Evolutionary conservation across 257 asterid genomes (phyloP).

Genomic region (Solanum pimpinellifolium): DNA sequence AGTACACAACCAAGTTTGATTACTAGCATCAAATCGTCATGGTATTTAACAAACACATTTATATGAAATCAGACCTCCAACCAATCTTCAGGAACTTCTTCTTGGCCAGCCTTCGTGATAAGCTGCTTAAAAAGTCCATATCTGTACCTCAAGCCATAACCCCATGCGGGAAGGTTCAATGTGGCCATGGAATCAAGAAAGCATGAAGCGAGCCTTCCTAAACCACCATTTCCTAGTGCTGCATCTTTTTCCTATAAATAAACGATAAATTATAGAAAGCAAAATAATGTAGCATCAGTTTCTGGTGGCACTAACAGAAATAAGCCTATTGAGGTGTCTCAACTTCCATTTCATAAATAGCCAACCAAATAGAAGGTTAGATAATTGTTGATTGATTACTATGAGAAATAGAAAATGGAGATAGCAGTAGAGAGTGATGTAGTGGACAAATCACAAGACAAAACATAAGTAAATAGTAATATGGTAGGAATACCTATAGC

Average conservation of each 20-base stretch:
- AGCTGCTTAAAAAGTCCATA: conserved; percentile 92
- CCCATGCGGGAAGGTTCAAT: conserved; percentile 96
- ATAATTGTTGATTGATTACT: background rate
- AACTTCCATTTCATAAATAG: background rate
- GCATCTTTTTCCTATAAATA: conserved; percentile 88
- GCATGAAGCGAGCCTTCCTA: conserved; percentile 99
- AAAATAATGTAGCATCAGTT: background rate
- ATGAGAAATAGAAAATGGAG: background rate
- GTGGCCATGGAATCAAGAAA: conserved; percentile 99
- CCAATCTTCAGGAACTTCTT: conserved; percentile 94
- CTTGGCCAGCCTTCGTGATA: conserved; percentile 81
- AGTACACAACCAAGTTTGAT: conserved; percentile 5
- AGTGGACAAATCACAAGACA: background rate
- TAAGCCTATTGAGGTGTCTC: background rate
- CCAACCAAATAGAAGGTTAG: background rate
- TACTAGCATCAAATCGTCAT: background rate
- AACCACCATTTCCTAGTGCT: conserved; percentile 99
- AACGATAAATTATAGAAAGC: background rate
- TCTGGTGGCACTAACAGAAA: background rate
- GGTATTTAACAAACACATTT: background rate
- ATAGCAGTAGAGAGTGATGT: background rate
- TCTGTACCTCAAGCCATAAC: conserved; percentile 95
- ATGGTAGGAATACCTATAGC: background rate
- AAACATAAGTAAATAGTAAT: background rate
- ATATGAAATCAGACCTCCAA: conserved; percentile 58